Base-by-base conservation (phyloP, 768 basidiomycete species). In the Amanita exitialis region DNA sequence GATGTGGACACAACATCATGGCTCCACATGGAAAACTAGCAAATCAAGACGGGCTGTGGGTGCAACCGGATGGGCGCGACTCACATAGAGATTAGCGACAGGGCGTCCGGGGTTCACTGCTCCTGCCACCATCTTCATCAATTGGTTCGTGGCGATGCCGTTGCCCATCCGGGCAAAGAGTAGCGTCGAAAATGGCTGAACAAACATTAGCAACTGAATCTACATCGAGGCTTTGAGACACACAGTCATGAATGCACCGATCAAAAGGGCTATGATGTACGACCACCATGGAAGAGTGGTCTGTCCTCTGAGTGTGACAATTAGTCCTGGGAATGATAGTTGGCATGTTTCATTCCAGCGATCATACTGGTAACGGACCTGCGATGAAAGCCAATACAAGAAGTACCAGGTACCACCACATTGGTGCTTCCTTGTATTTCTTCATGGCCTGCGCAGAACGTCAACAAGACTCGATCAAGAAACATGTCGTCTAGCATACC, bases 61-160 rank as follows among this genome's bases (percentile, higher is more conserved):
- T 13, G 20, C 16, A 21, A 23, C 25, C 13, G 13, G 16, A 10
- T 12, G 6, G 3, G 18, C 21, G 37, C n/a, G 21, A 51, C 71
- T 44, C 43, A 82, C 79, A 58, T 84, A 84, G 52, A 85, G 76
- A 61, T 85, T 86, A 1, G 81, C 82, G 4, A 83, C 77, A 0
- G 82, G 82, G 42, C 75, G 72, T 38, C 82, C 82, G 6, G 81
- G 78, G 57, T 78, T 77, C 7, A 82, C 64, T 2, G 72, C 74
- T 12, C 78, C 78, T 8, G 76, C 79, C 15, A 80, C 72, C 79
- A 83, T 82, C 63, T 80, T 79, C 75, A 81, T 79, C 51, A 83
- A 59, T 57, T 79, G 76, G 54, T 74, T 77, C 4, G 80, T 82
- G 3, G 73, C 74, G 41, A 83, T 66, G 15, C 79, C 80, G 54